Conservation (phyloP, 352 stramenopile species). For the Phytophthora vignae region DNA sequence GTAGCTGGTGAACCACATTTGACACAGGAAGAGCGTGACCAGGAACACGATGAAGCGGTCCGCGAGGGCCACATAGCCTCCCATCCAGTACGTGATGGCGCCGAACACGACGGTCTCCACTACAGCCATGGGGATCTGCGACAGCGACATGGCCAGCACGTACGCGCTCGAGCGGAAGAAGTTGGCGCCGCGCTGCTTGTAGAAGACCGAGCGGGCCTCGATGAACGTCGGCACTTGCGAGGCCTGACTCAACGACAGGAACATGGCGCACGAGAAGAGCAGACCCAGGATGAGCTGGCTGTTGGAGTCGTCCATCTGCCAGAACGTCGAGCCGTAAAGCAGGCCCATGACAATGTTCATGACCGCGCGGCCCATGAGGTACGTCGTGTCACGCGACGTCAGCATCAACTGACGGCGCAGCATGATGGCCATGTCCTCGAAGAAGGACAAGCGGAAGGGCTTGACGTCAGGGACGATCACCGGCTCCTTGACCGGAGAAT, state of each 20-base stretch:
- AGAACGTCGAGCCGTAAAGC: constrained; percentile 76
- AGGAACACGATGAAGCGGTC: constrained; percentile 70
- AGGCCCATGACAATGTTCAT: constrained; percentile 72
- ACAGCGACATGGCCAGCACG: constrained; percentile 64
- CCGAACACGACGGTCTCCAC: constrained; percentile 88
- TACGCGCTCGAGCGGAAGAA: constrained; percentile 90
- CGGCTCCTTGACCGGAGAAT: constrained; percentile 41
- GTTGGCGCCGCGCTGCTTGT: constrained; percentile 91
- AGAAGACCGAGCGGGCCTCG: constrained; percentile 77
- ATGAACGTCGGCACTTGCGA: constrained; percentile 85
- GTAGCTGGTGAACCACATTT: constrained; percentile 74
- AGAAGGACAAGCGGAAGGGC: constrained; percentile 58
- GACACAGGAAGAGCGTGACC: constrained; percentile 65
- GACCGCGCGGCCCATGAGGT: constrained; percentile 53
- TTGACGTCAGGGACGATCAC: constrained; percentile 22
- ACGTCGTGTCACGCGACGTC: constrained; percentile 63
- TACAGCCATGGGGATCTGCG: constrained; percentile 57
- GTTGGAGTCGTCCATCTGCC: constrained; percentile 62
- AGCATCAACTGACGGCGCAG: constrained; percentile 70
- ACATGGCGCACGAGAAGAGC: constrained; percentile 90
- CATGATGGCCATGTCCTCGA: constrained; percentile 48
- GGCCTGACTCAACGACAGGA: constrained; percentile 83
- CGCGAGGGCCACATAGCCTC: constrained; percentile 64
- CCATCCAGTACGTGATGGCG: constrained; percentile 90
- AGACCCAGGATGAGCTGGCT: constrained; percentile 79